Evolutionary conservation across 2,329 filamentous ascomycete genomes (phyloP).

Genomic region (Trichoderma hamatum): DNA sequence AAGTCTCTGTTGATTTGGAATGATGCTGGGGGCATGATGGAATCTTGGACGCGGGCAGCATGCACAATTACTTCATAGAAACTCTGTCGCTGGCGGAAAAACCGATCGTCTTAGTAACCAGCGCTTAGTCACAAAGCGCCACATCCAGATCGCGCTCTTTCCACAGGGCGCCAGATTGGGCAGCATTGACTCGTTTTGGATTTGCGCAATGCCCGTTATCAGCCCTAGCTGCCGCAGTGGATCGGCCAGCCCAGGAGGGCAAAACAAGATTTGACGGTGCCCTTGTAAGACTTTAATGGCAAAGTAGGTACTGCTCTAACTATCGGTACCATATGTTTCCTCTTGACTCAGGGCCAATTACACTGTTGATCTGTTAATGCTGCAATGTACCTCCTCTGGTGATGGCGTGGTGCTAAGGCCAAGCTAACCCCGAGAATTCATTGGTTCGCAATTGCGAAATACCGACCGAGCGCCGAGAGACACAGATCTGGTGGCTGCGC

Average conservation of each 20-base stretch:
- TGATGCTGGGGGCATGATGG: neutral
- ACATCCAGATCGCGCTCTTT: neutral
- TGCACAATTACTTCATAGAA: constrained; percentile 6
- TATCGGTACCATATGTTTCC: neutral
- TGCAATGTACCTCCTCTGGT: neutral
- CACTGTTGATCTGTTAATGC: neutral
- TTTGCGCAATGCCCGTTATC: neutral
- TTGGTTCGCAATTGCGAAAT: constrained; percentile 17
- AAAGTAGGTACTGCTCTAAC: neutral
- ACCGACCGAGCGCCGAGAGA: constrained; percentile 21
- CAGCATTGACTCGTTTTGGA: neutral
- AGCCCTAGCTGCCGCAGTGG: constrained; percentile 15
- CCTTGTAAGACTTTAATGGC: neutral
- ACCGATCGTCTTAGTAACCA: neutral
- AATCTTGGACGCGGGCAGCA: neutral
- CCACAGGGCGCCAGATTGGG: neutral
- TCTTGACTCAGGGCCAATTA: neutral
- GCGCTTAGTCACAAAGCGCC: neutral
- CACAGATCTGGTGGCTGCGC: neutral
- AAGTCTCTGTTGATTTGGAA: constrained; percentile 9
- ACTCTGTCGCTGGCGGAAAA: neutral
- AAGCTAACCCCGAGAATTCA: neutral
- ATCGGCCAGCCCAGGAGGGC: neutral
- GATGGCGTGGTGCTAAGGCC: neutral
- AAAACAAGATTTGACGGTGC: neutral